These are phyloP conservation scores for Neonectria coccinea DNA, from an alignment of 2,329 filamentous ascomycete genomes.

Conservation along the genomic window DNA sequence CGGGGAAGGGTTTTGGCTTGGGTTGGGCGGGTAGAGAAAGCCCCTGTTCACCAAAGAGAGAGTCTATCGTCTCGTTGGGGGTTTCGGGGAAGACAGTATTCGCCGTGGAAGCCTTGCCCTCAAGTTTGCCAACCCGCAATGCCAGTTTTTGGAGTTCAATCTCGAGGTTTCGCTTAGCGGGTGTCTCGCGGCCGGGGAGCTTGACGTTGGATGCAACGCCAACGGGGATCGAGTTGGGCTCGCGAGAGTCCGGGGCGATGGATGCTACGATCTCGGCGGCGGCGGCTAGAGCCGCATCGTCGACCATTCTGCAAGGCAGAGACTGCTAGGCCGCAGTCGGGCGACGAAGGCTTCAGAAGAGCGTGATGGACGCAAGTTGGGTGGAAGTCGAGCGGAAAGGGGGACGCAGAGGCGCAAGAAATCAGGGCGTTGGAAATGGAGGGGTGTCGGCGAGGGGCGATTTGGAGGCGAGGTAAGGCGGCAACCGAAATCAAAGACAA, in stretches of 20 bases:
- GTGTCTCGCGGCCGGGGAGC: conserved; percentile 80
- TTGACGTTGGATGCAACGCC: conserved; percentile 66
- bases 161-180: conserved; percentile 84
- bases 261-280: conserved; percentile 65
- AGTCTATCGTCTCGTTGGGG: conserved; percentile 79
- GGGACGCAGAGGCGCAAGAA: conserved; percentile 8
- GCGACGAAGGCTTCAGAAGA: conserved; percentile 33
- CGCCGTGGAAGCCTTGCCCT: conserved; percentile 76
- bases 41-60: conserved; percentile 71
- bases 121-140: conserved; percentile 82
- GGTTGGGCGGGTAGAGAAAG: conserved; percentile 56
- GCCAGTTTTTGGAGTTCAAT: conserved; percentile 84
- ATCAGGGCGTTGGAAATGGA: conserved; percentile 3
- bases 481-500: conserved; percentile 20
- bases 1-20: conserved; percentile 60
- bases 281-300: conserved; percentile 66
- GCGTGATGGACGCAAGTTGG: conserved; percentile 17
- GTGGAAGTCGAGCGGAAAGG: conserved; percentile 4
- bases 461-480: conserved; percentile 15
- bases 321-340: conserved; percentile 47
- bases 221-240: conserved; percentile 54
- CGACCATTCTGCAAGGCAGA: conserved; percentile 57
- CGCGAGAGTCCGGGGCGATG: conserved; percentile 60
- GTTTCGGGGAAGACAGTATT: conserved; percentile 79
- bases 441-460: conserved; percentile 8